A percentile compares a stretch with the other conserved stretches of the same genome.
Conservation (phyloP, 179 eudicot genomes). For the Patellifolia procumbens region DNA sequence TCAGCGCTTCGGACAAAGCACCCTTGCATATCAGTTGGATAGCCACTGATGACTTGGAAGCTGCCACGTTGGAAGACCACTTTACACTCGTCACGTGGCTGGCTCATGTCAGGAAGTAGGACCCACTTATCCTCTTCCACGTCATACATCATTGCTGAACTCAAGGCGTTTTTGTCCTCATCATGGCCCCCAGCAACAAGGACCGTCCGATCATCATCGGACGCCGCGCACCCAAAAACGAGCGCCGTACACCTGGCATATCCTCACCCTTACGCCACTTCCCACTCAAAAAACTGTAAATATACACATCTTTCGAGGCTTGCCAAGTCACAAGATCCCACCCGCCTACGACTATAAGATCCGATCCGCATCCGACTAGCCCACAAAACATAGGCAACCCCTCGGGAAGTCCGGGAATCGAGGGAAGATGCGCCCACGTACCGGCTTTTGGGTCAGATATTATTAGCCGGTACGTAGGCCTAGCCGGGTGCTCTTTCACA, state of each 20-base stretch:
- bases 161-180: constrained; percentile 55
- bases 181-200: constrained; percentile 76
- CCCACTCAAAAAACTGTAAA: constrained; percentile 46
- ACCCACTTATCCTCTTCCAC: constrained; percentile 54
- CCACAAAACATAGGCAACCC: constrained; percentile 76
- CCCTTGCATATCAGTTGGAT: constrained; percentile 57
- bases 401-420: constrained; percentile 37
- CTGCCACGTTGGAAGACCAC: constrained; percentile 46
- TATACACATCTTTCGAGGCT: constrained; percentile 41
- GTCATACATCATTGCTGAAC: constrained; percentile 51
- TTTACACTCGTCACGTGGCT: constrained; percentile 60
- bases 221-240: constrained; percentile 58
- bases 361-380: constrained; percentile 54
- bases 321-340: constrained; percentile 66
- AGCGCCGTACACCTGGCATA: constrained; percentile 60
- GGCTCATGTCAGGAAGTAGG: constrained; percentile 52
- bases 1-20: constrained; percentile 46
- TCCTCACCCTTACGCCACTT: constrained; percentile 56
- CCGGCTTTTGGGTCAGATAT: constrained; percentile 47
- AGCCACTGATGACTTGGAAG: constrained; percentile 73
- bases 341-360: constrained; percentile 74
- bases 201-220: constrained; percentile 50
- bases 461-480: constrained; percentile 48
- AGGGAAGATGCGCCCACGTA: constrained; percentile 51
- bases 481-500: constrained; percentile 13